These are phyloP conservation scores for Leishmania tarentolae DNA, from an alignment of 208 protist genomes.

Conservation along the genomic window DNA sequence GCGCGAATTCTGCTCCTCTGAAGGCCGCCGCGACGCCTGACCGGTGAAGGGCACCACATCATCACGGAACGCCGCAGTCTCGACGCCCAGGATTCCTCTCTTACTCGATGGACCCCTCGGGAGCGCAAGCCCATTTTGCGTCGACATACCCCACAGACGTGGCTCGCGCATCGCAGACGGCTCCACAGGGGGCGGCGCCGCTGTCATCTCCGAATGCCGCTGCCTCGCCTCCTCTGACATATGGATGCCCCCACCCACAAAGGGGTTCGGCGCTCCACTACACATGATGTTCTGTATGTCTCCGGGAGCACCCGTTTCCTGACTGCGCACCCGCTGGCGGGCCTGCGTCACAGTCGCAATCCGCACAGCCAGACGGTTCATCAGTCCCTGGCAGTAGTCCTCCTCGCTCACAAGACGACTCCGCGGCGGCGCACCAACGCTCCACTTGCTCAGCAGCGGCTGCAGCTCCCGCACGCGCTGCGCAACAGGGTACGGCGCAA, in stretches of 20 bases:
- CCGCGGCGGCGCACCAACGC: conserved; percentile 6
- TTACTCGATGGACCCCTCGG: neutral
- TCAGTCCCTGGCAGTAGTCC: conserved; percentile 6
- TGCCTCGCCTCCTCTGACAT: neutral
- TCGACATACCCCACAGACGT: neutral
- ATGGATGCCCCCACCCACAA: neutral
- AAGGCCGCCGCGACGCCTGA: neutral
- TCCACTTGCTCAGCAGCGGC: conserved; percentile 6
- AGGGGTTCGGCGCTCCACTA: neutral
- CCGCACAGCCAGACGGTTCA: neutral
- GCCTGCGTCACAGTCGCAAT: conserved; percentile 2
- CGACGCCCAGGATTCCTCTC: neutral
- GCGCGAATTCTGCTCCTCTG: neutral
- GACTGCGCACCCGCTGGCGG: conserved; percentile 5
- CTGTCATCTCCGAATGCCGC: neutral
- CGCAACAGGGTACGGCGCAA: conserved; percentile 39
- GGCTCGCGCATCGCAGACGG: neutral
- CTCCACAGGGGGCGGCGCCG: neutral
- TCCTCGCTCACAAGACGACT: conserved; percentile 3
- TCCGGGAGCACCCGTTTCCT: conserved; percentile 14
- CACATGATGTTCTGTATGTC: neutral
- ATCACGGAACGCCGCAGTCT: neutral
- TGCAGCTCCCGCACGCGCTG: conserved; percentile 6
- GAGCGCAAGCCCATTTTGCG: neutral
- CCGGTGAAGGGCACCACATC: neutral